Evolutionary conservation across 2,329 filamentous ascomycete species (phyloP).

Genomic region (Fusarium sp.): DNA sequence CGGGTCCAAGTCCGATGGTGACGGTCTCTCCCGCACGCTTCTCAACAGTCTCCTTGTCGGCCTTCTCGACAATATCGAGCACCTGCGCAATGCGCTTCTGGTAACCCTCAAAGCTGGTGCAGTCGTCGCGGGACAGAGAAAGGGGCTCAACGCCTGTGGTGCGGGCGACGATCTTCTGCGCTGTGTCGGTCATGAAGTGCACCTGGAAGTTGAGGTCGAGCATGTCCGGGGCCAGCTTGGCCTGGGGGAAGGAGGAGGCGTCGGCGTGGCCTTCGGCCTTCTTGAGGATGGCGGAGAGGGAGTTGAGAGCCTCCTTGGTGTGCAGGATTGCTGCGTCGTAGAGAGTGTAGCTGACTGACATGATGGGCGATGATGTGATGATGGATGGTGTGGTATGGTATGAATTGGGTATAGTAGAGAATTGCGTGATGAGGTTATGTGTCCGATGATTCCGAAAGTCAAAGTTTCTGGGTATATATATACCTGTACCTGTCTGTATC

Average conservation of each 20-base stretch:
- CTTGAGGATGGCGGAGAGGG: slow-evolving; percentile 55
- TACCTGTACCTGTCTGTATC: slow-evolving; percentile 5
- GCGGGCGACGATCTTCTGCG: slow-evolving; percentile 55
- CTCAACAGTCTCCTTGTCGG: slow-evolving; percentile 55
- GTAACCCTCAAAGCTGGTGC: slow-evolving; percentile 55
- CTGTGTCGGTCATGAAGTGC: slow-evolving; percentile 50
- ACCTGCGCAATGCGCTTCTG: slow-evolving; percentile 54
- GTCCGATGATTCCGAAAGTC: slow-evolving; percentile 1
- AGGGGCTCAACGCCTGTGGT: slow-evolving; percentile 52
- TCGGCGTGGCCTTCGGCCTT: slow-evolving; percentile 56
- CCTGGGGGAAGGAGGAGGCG: slow-evolving; percentile 51
- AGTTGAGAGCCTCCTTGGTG: slow-evolving; percentile 52
- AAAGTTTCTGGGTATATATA: slow-evolving; percentile 32
- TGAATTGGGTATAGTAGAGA: slow-evolving; percentile 26
- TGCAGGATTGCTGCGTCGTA: slow-evolving; percentile 58
- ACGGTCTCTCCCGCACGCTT: slow-evolving; percentile 50
- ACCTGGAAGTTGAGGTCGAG: slow-evolving; percentile 61
- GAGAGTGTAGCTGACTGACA: slow-evolving; percentile 55
- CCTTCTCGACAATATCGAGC: slow-evolving; percentile 52
- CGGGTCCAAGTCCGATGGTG: slow-evolving; percentile 52
- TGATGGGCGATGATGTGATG: slow-evolving; percentile 45
- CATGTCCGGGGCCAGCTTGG: slow-evolving; percentile 61
- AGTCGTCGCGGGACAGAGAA: slow-evolving; percentile 46
- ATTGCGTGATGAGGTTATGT: slow-evolving; percentile 41
- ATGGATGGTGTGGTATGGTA: background rate